A percentile compares a stretch with the other conserved stretches of the same genome.
phyloP scores from a whole-genome alignment of 164 flowering plant genomes.

The Kingdonia uniflora region DNA sequence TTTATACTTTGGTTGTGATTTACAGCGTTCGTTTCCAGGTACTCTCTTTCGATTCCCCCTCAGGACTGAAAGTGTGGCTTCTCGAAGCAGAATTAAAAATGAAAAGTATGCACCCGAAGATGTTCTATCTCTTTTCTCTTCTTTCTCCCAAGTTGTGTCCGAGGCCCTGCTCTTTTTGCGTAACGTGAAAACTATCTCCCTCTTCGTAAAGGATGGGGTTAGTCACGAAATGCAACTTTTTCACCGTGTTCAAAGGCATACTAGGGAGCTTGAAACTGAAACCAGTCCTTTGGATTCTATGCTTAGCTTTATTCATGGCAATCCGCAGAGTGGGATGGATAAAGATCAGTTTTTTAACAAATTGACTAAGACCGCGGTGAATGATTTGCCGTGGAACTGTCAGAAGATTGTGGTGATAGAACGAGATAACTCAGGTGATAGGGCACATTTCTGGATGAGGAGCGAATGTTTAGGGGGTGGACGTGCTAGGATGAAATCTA shows the following conservation, averaged over 20 bases:
- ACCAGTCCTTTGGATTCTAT: slow-evolving; percentile 28
- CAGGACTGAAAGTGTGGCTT: slow-evolving; percentile 55
- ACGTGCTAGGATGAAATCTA: slow-evolving; percentile 21
- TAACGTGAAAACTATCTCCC: slow-evolving; percentile 64
- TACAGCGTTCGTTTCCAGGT: slow-evolving; percentile 73
- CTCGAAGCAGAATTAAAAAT: slow-evolving; percentile 78
- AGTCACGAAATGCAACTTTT: slow-evolving; percentile 63
- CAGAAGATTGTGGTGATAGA: slow-evolving; percentile 69
- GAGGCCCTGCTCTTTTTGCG: slow-evolving; percentile 78
- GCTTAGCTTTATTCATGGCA: slow-evolving; percentile 38
- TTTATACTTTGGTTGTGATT: slow-evolving; percentile 91
- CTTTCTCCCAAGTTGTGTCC: slow-evolving; percentile 64
- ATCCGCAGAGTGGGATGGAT: slow-evolving; percentile 31
- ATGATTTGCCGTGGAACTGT: slow-evolving; percentile 54
- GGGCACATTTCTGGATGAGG: slow-evolving; percentile 70
- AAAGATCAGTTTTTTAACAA: slow-evolving; percentile 52
- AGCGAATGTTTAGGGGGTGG: slow-evolving; percentile 69
- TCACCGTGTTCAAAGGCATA: slow-evolving; percentile 47
- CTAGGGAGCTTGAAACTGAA: slow-evolving; percentile 37
- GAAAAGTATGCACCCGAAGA: slow-evolving; percentile 80
- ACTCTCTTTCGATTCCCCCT: slow-evolving; percentile 96
- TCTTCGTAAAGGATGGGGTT: slow-evolving; percentile 74
- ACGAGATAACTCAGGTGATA: slow-evolving; percentile 28
- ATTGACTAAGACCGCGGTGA: slow-evolving; percentile 38
- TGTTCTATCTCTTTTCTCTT: slow-evolving; percentile 68